These are phyloP conservation scores for Penicillium coffeae DNA, from an alignment of 495 filamentous ascomycete genomes.

Conservation along the genomic window DNA sequence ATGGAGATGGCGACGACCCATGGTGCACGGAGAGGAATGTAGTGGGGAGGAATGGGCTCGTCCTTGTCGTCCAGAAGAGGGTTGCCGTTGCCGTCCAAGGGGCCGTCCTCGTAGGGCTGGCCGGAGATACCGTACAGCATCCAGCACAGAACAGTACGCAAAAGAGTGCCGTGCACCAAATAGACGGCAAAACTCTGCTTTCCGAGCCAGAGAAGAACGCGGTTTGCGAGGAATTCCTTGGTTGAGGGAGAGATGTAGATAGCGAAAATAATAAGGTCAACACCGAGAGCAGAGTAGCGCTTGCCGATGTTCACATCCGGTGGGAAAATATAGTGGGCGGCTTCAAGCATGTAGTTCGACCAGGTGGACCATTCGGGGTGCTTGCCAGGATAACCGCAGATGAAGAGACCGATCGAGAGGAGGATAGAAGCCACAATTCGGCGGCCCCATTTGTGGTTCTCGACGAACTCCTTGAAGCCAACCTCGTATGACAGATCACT, in stretches of 20 bases:
- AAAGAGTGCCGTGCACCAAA: slow-evolving; percentile 60
- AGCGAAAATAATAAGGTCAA: slow-evolving; percentile 54
- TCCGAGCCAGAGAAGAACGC: slow-evolving; percentile 61
- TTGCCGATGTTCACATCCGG: slow-evolving; percentile 47
- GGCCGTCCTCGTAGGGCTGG: slow-evolving; percentile 40
- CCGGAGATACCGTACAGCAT: slow-evolving; percentile 58
- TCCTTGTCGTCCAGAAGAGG: slow-evolving; percentile 47
- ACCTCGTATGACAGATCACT: slow-evolving; percentile 56
- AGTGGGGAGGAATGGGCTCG: slow-evolving; percentile 26
- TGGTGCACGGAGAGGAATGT: slow-evolving; percentile 33
- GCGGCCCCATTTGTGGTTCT: slow-evolving; percentile 42
- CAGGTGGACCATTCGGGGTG: slow-evolving; percentile 55
- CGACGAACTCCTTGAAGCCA: slow-evolving; percentile 47
- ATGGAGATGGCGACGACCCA: slow-evolving; percentile 47
- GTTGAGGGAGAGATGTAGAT: slow-evolving; percentile 55
- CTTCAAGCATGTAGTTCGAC: slow-evolving; percentile 48
- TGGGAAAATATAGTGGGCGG: slow-evolving; percentile 53
- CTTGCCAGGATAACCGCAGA: slow-evolving; percentile 59
- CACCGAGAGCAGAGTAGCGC: slow-evolving; percentile 54
- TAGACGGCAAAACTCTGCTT: slow-evolving; percentile 67
- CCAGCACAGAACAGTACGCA: slow-evolving; percentile 60
- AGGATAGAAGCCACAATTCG: slow-evolving; percentile 43
- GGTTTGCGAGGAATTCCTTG: slow-evolving; percentile 52
- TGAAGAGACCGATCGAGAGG: slow-evolving; percentile 46
- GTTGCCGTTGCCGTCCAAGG: slow-evolving; percentile 14